Conservation (phyloP, 768 basidiomycete species). For the Kwoniella bestiolae region DNA sequence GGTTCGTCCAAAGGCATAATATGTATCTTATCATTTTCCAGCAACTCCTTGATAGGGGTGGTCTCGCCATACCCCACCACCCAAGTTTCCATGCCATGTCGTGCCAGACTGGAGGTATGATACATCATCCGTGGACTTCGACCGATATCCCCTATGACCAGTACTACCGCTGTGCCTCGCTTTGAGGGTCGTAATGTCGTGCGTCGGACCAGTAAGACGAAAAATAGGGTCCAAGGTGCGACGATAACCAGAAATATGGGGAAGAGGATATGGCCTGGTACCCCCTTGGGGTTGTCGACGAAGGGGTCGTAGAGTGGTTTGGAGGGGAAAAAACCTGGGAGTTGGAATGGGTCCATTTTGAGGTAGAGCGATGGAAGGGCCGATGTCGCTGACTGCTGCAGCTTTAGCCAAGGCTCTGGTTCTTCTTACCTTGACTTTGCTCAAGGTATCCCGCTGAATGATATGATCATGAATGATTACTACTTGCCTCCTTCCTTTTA, state of each 20-base stretch:
- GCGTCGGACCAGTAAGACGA: conserved; percentile 10
- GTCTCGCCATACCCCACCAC: conserved; percentile 86
- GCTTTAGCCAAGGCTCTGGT: too few species aligned
- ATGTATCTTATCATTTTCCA: conserved; percentile 68
- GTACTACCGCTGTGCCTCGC: conserved; percentile 71
- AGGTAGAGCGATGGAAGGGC: too few species aligned
- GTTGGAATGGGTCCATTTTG: neutral
- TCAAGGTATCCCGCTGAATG: too few species aligned
- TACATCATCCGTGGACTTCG: conserved; percentile 99
- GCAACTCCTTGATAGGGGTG: conserved; percentile 73
- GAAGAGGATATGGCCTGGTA: conserved; percentile 13
- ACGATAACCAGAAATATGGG: conserved; percentile 18
- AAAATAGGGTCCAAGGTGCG: conserved; percentile 18
- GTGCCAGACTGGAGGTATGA: conserved; percentile 89
- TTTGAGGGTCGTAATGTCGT: conserved; percentile 16
- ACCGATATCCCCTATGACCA: conserved; percentile 95
- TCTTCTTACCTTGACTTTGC: too few species aligned
- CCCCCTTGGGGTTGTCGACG: conserved; percentile 9
- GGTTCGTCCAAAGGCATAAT: conserved; percentile 72
- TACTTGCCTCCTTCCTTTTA: too few species aligned
- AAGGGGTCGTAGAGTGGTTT: conserved; percentile 3
- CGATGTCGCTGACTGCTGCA: too few species aligned
- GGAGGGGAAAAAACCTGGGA: conserved; percentile 13
- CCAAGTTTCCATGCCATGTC: conserved; percentile 74
- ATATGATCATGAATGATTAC: too few species aligned